Evolutionary conservation across 2,329 filamentous ascomycete genomes (phyloP).

Genomic region (Fusarium circinatum): DNA sequence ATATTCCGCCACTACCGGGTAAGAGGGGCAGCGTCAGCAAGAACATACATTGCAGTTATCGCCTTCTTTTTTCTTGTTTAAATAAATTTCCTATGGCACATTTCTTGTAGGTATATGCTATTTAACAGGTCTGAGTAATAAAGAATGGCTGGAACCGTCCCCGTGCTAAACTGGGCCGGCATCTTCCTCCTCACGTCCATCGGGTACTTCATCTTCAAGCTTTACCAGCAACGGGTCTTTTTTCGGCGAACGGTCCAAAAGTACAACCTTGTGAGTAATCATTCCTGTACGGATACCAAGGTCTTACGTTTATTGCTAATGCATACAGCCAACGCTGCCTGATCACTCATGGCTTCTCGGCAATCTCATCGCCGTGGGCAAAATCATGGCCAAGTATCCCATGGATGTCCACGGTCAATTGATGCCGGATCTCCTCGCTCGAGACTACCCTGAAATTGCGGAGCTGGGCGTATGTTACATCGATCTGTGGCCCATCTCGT

Average conservation of each 20-base stretch:
- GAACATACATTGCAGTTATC: neutral
- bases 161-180: neutral
- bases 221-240: neutral
- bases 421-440: neutral
- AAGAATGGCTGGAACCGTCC: neutral
- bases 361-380: neutral
- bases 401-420: neutral
- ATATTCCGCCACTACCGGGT: neutral
- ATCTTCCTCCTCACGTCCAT: neutral
- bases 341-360: neutral
- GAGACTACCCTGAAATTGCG: neutral
- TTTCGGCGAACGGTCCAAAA: neutral
- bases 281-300: accelerated
- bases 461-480: neutral
- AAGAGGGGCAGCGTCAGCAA: neutral
- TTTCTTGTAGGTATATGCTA: neutral
- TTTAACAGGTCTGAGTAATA: accelerated
- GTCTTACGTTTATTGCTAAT: neutral
- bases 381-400: neutral
- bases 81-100: accelerated
- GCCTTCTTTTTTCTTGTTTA: neutral
- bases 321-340: neutral
- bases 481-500: neutral
- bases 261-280: neutral
- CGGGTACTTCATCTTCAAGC: neutral